Percentiles rank a stretch among this genome's conserved stretches.
Conservation (phyloP, 495 filamentous ascomycete species). For the Xylaria sp. region DNA sequence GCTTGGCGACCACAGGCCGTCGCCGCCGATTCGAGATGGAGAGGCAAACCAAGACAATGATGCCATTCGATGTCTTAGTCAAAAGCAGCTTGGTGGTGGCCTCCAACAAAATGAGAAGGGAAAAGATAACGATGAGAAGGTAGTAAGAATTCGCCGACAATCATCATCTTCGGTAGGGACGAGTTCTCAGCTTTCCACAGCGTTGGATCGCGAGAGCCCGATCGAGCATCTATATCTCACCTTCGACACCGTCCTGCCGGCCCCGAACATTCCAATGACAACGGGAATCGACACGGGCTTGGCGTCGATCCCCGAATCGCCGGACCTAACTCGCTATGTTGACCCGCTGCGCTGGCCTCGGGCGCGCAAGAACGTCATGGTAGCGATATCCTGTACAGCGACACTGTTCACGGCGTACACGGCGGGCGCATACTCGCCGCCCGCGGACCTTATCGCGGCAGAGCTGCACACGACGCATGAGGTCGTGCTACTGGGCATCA, state of each 20-base stretch:
- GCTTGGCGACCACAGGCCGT: background rate
- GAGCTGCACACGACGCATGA: conserved; percentile 69
- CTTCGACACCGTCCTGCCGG: conserved; percentile 70
- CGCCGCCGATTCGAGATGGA: background rate
- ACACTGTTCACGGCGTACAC: conserved; percentile 83
- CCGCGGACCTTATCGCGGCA: conserved; percentile 64
- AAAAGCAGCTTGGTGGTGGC: background rate
- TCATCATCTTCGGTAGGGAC: background rate
- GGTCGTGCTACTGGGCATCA: conserved; percentile 78
- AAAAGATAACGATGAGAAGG: background rate
- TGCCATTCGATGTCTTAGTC: background rate
- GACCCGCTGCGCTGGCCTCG: conserved; percentile 79
- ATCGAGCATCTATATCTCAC: conserved; percentile 77
- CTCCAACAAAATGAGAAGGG: background rate
- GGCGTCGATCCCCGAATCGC: conserved; percentile 56
- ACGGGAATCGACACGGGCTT: conserved; percentile 31
- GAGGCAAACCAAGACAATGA: background rate
- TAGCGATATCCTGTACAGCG: conserved; percentile 75
- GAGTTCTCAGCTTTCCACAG: conserved; percentile 5
- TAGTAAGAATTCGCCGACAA: background rate
- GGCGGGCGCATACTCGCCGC: conserved; percentile 80
- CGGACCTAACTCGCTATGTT: conserved; percentile 70
- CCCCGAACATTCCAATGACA: conserved; percentile 55
- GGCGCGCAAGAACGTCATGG: conserved; percentile 72
- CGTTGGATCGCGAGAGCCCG: conserved; percentile 27